Percentiles rank a stretch among this genome's conserved stretches.
phyloP scores from a whole-genome alignment of 441 rosid species.

The Syzygium syzygioides region DNA sequence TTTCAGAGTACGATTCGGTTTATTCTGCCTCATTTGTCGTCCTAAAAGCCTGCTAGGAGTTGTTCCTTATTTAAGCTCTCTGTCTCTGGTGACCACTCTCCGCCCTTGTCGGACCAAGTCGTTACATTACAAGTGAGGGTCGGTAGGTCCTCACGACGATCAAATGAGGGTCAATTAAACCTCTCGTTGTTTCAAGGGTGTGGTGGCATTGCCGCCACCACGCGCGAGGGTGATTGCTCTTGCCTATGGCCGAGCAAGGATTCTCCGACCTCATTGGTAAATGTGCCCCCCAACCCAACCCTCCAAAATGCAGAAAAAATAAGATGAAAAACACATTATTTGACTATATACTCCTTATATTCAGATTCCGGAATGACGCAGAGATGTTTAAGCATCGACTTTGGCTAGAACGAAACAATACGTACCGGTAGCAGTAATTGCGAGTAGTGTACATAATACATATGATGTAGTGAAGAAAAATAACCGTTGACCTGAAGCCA shows the following conservation, averaged over 20 bases:
- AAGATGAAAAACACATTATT: background rate
- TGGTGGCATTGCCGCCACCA: background rate
- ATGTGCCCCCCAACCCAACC: background rate
- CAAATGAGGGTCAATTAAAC: too few species aligned
- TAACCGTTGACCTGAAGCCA: background rate
- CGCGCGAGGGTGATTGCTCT: background rate
- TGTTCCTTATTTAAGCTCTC: too few species aligned
- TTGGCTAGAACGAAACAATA: background rate
- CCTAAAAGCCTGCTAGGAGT: too few species aligned
- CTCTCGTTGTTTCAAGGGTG: fast-evolving
- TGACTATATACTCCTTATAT: background rate
- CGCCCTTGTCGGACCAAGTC: too few species aligned
- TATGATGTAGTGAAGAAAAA: background rate
- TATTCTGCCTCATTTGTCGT: too few species aligned
- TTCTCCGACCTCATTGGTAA: background rate
- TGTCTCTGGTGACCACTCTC: too few species aligned
- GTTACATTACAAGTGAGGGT: too few species aligned
- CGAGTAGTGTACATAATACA: background rate
- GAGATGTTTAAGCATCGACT: background rate
- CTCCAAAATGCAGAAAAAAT: background rate
- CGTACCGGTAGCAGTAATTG: background rate
- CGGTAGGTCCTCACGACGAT: fast-evolving
- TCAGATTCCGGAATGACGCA: background rate
- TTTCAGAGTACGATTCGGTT: too few species aligned
- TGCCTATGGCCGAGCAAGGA: background rate